Evolutionary conservation across 305 asterid genomes (phyloP), one percentile per base, ranked within the genome.

Genomic region (Fraxinus xanthoxyloides): DNA sequence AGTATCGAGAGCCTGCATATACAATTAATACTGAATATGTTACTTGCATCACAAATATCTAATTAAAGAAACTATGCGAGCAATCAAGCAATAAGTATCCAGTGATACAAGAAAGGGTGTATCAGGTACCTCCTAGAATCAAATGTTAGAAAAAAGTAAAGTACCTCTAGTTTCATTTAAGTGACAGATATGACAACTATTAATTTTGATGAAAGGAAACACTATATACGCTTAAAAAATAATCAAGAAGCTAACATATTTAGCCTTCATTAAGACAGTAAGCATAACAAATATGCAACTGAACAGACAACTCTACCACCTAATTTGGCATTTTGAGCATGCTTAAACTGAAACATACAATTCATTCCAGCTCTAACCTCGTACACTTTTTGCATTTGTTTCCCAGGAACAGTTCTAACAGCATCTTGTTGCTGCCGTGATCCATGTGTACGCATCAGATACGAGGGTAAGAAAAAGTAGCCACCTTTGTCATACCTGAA

Each of bases 401-500:
- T 95, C 59, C 80, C 17, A 69, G 94, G 91, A 83, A 87, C 90
- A 85, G 84, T 81, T 91, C 87, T 91, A 67, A 95, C 88, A 78
- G 98, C 97, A 82, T 87, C 88, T 86, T 90, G 94, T 84, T 95
- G 97, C 86, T 85, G 84, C 80, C 91, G 87, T 35, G 97, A 93
- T 79, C 99, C 99, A 80, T 90, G 98, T 31, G 98, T 95, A 76
- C 99, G 98, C 97, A 95, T 95, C 85, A 92, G 69, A 89, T 91
- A 93, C 75, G 99, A 95, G 78, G 98, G 99, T 85, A 95, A 85
- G 91, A 90, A 95, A 59, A 95, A 91, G 89, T 95, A 92, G 30
- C 99, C 98, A 9, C 99, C 99, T 89, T 90, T 92, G 87, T 91
- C 98, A 85, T 92, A 93, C 88, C 99, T 95, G 90, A 85, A 81